Percentiles rank a stretch among this genome's conserved stretches.
These are phyloP conservation scores for Apiospora kogelbergensis DNA, from an alignment of 2,329 filamentous ascomycete genomes.

Conservation along the genomic window DNA sequence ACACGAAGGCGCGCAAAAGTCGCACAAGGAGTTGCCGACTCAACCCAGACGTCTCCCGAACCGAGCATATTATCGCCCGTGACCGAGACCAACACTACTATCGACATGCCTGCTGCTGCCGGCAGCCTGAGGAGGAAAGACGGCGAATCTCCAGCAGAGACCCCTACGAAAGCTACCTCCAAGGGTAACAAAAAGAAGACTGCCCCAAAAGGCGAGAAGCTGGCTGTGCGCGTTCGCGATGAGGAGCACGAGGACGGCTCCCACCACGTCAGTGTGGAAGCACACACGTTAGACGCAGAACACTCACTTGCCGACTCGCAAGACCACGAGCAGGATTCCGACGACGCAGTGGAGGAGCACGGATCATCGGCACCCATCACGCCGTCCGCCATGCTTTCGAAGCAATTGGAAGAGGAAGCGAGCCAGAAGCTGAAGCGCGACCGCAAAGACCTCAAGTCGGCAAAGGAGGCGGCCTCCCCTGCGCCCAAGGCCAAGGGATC, in stretches of 20 bases:
- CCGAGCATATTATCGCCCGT: not conserved
- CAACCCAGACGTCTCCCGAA: constrained; percentile 7
- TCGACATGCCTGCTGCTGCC: not conserved
- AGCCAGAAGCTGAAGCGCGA: constrained; percentile 26
- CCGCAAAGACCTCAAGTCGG: not conserved
- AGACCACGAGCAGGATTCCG: constrained; percentile 11
- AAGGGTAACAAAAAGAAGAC: constrained; percentile 7
- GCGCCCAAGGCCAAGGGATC: constrained; percentile 21
- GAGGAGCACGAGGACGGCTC: not conserved
- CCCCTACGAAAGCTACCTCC: not conserved
- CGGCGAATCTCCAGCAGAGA: not conserved
- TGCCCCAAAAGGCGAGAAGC: constrained; percentile 22
- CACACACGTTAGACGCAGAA: constrained; percentile 18
- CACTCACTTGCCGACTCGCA: constrained; percentile 24
- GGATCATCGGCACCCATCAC: constrained; percentile 12
- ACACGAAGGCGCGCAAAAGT: constrained; percentile 25
- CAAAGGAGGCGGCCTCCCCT: constrained; percentile 11
- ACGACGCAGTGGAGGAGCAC: constrained; percentile 11
- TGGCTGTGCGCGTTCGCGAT: constrained; percentile 25
- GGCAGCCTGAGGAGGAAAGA: not conserved
- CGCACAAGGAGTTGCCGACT: constrained; percentile 9
- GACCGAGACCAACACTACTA: not conserved
- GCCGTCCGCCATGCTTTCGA: constrained; percentile 28
- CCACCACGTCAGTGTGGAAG: constrained; percentile 22
- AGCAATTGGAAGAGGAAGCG: constrained; percentile 32